Percentiles rank a stretch among this genome's conserved stretches.
phyloP scores from a whole-genome alignment of 1,139 yeast genomes.

The Wickerhamomyces sp. region DNA sequence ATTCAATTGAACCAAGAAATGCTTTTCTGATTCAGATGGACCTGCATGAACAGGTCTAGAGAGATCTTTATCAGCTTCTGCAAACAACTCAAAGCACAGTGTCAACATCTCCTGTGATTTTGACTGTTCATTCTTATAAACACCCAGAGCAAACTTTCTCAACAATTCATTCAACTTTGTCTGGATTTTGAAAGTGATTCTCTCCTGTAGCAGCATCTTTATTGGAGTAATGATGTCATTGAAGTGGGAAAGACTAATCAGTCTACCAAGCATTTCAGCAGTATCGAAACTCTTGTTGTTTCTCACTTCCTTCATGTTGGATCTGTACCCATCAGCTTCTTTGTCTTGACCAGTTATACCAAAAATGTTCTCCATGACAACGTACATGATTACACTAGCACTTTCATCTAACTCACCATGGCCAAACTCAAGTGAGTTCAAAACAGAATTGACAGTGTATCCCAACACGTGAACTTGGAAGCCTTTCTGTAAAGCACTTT shows the following conservation, averaged over 20 bases:
- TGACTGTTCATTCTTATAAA: constrained; percentile 60
- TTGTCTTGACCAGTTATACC: constrained; percentile 94
- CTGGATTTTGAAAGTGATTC: constrained; percentile 62
- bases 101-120: constrained; percentile 54
- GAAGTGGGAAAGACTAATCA: constrained; percentile 58
- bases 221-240: constrained; percentile 65
- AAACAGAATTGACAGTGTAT: constrained; percentile 72
- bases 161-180: constrained; percentile 75
- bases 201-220: constrained; percentile 56
- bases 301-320: constrained; percentile 87
- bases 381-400: constrained; percentile 53
- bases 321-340: constrained; percentile 87
- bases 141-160: constrained; percentile 71
- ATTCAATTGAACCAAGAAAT: constrained; percentile 64
- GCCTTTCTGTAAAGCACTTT: constrained; percentile 77
- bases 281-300: constrained; percentile 86
- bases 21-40: constrained; percentile 40
- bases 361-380: constrained; percentile 88
- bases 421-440: constrained; percentile 48
- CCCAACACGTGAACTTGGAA: constrained; percentile 93
- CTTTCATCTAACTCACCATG: constrained; percentile 79
- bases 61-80: constrained; percentile 41
- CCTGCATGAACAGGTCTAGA: constrained; percentile 15
- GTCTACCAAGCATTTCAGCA: constrained; percentile 68
- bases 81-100: constrained; percentile 69